Evolutionary conservation across 2,329 filamentous ascomycete genomes (phyloP), one percentile per base, ranked within the genome.

Genomic region (Monilinia aucupariae): DNA sequence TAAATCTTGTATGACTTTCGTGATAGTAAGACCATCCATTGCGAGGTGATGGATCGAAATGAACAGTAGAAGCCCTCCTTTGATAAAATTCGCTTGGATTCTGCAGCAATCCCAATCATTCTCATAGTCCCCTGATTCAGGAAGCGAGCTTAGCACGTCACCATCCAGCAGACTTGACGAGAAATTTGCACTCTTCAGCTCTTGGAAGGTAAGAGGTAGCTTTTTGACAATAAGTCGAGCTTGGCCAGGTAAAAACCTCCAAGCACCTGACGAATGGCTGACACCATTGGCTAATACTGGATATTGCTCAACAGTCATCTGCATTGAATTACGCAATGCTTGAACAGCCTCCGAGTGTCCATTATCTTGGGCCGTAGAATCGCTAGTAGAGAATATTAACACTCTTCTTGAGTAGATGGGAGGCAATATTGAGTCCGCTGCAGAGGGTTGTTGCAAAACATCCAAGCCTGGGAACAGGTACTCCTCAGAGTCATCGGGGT

Each of bases 71-170:
- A 52, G 50, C 15, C 50, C 50, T 1, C 50, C 50, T 52, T 52
- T 22, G n/a, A 52, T 52, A 15, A 52, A 52, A 22, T 52, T 52
- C 13, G 50, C 50, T 6, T 52, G 50, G 34, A 52, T 52, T 22
- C 32, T 37, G n/a, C 50, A 52, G 32, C 50, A 52, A 52, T 52
- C 50, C 32, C 32, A 52, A 37, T 52, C 32, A 22, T 52, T 52
- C 34, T 52, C 50, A 15, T 22, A 52, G 32, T 52, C 32, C n/a
- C 10, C 20, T 32, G 37, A 37, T 20, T 37, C n/a, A 13, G 32
- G 30, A 15, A 52, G 20, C n/a, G 50, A 52, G 22, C 32, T 53
- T 12, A 53, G 51, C 0, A 15, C 32, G 7, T 53, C 34, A 25
- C 2, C 2, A 4, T 39, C 22, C 7, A 53, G 22, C 4, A 53